Conservation (phyloP, 2,329 filamentous ascomycete species). For the Cercospora sojina region DNA sequence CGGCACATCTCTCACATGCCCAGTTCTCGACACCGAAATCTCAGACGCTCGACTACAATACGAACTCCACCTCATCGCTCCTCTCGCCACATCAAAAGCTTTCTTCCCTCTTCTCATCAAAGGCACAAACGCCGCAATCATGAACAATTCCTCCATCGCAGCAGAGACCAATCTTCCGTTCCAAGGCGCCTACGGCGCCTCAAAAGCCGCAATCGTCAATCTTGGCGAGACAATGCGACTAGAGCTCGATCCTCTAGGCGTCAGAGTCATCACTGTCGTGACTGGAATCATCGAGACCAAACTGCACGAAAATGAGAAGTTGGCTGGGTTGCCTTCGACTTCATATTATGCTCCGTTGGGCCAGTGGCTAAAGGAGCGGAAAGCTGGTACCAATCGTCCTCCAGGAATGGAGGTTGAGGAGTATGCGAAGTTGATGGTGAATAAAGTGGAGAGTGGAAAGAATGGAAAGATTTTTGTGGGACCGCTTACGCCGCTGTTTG, state of each 20-base stretch:
- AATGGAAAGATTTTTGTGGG: conserved; percentile 21
- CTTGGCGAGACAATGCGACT: conserved; percentile 31
- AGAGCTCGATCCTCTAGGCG: conserved; percentile 29
- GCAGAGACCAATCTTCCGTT: conserved; percentile 21
- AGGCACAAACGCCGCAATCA: conserved; percentile 1
- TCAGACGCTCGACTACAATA: conserved; percentile 50
- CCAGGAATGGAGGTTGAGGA: conserved; percentile 18
- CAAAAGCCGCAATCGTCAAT: conserved; percentile 28
- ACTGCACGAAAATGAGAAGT: conserved; percentile 19
- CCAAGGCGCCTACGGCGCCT: conserved; percentile 28
- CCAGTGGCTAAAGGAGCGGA: conserved; percentile 19
- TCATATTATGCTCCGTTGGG: conserved; percentile 13
- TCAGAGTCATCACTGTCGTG: conserved; percentile 31
- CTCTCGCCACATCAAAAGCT: conserved; percentile 33
- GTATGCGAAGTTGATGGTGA: conserved; percentile 20
- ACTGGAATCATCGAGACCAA: conserved; percentile 26
- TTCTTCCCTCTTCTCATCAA: conserved; percentile 49
- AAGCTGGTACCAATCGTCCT: conserved; percentile 19
- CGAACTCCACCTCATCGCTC: conserved; percentile 53
- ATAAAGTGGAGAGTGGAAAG: conserved; percentile 16
- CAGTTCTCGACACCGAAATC: conserved; percentile 29
- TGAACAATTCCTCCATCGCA: conserved; percentile 22
- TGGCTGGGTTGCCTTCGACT: conserved; percentile 11
- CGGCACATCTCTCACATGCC: conserved; percentile 36
- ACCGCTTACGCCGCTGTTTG: conserved; percentile 18